Percentiles rank a stretch among this genome's conserved stretches.
Evolutionary conservation across 352 stramenopile genomes (phyloP).

Genomic region (Globisporangium paroecandrum): DNA sequence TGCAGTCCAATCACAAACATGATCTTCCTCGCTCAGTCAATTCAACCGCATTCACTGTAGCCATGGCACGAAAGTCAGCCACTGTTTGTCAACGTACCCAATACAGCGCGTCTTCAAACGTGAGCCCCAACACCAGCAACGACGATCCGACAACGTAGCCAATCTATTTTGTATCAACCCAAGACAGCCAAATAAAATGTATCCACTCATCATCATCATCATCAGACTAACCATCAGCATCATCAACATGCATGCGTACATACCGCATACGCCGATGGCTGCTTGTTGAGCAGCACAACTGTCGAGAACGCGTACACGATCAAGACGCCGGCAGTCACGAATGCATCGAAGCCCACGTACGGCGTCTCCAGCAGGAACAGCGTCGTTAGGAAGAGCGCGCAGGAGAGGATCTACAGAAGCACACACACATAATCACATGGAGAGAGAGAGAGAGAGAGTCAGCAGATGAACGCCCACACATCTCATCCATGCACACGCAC

Average conservation of each 20-base stretch:
- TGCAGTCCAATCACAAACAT: constrained; percentile 13
- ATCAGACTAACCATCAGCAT: neutral
- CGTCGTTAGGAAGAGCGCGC: constrained; percentile 56
- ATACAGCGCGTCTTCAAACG: constrained; percentile 64
- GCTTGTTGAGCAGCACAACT: constrained; percentile 79
- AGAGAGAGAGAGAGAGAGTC: neutral
- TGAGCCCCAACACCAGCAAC: constrained; percentile 58
- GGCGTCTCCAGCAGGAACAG: constrained; percentile 72
- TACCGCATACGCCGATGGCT: constrained; percentile 75
- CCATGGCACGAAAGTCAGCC: neutral
- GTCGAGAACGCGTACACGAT: constrained; percentile 72
- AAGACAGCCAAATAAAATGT: neutral
- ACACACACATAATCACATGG: neutral
- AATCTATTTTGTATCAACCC: constrained; percentile 35
- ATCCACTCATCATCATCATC: neutral
- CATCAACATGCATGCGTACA: constrained; percentile 9
- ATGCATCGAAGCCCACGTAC: constrained; percentile 62
- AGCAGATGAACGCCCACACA: constrained; percentile 3
- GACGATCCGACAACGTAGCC: constrained; percentile 71
- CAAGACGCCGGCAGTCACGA: constrained; percentile 53
- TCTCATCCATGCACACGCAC: neutral
- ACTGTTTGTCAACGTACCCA: constrained; percentile 35
- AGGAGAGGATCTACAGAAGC: constrained; percentile 46
- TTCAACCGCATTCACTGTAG: neutral
- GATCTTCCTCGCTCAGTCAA: neutral